Evolutionary conservation across 129 eudicot species (phyloP).

Genomic region (Chrysanthemum lavandulifolium): DNA sequence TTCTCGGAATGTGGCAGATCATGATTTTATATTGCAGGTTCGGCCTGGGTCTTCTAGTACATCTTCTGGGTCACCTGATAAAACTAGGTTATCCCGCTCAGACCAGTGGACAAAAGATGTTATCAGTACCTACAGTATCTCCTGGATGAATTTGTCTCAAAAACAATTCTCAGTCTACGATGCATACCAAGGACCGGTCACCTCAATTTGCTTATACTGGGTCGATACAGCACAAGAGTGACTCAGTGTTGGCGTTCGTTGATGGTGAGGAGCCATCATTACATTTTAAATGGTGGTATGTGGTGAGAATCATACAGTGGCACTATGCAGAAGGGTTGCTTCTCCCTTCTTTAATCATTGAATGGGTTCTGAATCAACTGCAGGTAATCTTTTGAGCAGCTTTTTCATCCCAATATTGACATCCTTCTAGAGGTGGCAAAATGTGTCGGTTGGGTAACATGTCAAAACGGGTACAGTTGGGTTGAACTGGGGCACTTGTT

Average conservation of each 20-base stretch:
- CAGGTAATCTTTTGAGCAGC: slow-evolving; percentile 50
- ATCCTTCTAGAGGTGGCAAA: too few relatives aligned
- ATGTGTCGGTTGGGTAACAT: not conserved
- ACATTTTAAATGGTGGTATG: slow-evolving; percentile 96
- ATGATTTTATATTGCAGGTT: slow-evolving; percentile 55
- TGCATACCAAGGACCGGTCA: slow-evolving; percentile 58
- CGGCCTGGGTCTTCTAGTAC: slow-evolving; percentile 64
- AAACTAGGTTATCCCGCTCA: slow-evolving; percentile 65
- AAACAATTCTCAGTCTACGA: slow-evolving; percentile 48
- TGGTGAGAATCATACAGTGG: slow-evolving; percentile 87
- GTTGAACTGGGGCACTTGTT: not conserved
- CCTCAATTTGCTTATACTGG: slow-evolving; percentile 64
- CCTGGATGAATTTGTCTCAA: slow-evolving; percentile 70
- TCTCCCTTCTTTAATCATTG: slow-evolving; percentile 76
- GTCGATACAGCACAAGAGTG: slow-evolving; percentile 58
- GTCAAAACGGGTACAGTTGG: slow-evolving; percentile 5
- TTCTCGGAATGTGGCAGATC: slow-evolving; percentile 22
- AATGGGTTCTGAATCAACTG: slow-evolving; percentile 88
- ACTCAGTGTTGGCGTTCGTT: slow-evolving; percentile 31
- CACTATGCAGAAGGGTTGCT: slow-evolving; percentile 81
- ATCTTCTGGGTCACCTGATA: slow-evolving; percentile 65
- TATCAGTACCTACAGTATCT: slow-evolving; percentile 76
- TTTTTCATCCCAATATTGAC: not conserved
- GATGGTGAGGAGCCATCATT: slow-evolving; percentile 78
- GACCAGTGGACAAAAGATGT: slow-evolving; percentile 98